A percentile compares a stretch with the other conserved stretches of the same genome.
Evolutionary conservation across 768 basidiomycete genomes (phyloP).

Genomic region (Collybia sp.): DNA sequence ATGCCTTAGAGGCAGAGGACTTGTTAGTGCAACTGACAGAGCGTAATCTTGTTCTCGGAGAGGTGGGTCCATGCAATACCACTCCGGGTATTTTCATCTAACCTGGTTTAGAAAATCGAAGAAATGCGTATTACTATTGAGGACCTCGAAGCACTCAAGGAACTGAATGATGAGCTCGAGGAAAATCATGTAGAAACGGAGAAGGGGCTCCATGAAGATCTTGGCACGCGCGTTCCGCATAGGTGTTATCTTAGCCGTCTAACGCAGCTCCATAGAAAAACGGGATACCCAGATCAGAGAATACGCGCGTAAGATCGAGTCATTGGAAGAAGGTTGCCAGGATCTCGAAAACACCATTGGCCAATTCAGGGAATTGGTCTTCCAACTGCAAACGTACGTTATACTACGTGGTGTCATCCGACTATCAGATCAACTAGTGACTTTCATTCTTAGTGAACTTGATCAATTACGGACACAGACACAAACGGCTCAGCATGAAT

Average conservation of each 20-base stretch:
- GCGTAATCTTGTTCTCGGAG: conserved; percentile 86
- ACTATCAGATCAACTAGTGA: conserved; percentile 1
- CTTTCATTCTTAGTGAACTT: conserved; percentile 60
- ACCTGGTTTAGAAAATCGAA: conserved; percentile 76
- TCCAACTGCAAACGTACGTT: conserved; percentile 71
- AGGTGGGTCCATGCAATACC: conserved; percentile 42
- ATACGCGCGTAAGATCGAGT: conserved; percentile 55
- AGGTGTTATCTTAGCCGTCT: neutral
- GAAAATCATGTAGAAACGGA: conserved; percentile 95
- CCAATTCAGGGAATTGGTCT: conserved; percentile 91
- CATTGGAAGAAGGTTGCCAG: conserved; percentile 72
- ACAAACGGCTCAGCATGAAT: conserved; percentile 79
- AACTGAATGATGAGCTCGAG: conserved; percentile 95
- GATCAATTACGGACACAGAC: conserved; percentile 81
- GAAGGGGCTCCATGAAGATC: conserved; percentile 83
- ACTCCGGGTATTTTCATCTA: neutral
- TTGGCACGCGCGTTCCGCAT: conserved; percentile 51
- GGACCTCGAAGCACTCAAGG: conserved; percentile 92
- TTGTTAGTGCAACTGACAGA: conserved; percentile 95
- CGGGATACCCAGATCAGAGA: conserved; percentile 65
- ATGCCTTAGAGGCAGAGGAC: conserved; percentile 92
- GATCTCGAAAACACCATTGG: conserved; percentile 86
- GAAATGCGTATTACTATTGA: conserved; percentile 96
- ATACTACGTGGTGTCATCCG: too few relatives aligned
- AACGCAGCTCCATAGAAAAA: conserved; percentile 47